A percentile compares a stretch with the other conserved stretches of the same genome.
Evolutionary conservation across 73 alveolate genomes (phyloP).

Genomic region (Paramecium biaurelia): DNA sequence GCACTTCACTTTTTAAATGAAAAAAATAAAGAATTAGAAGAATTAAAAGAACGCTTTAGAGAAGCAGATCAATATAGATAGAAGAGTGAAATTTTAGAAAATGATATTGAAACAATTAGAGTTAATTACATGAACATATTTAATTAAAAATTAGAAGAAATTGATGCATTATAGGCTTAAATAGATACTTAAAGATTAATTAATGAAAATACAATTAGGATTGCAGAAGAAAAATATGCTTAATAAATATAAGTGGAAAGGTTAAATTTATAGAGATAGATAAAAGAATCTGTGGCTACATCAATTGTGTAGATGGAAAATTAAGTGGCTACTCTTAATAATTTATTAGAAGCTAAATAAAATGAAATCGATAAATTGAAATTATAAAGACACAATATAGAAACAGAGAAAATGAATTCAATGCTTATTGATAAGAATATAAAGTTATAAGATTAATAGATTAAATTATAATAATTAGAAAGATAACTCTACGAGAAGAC

Average conservation of each 20-base stretch:
- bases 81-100: not conserved
- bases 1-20: conserved; percentile 44
- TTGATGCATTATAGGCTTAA: not conserved
- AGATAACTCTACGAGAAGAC: conserved; percentile 27
- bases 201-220: conserved; percentile 15
- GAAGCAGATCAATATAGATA: conserved; percentile 10
- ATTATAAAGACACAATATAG: conserved; percentile 21
- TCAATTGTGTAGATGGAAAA: conserved; percentile 40
- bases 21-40: conserved; percentile 30
- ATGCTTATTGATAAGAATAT: conserved; percentile 14
- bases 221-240: conserved; percentile 27
- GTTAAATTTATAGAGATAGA: not conserved
- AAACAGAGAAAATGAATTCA: conserved; percentile 37
- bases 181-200: conserved; percentile 24
- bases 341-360: conserved; percentile 48
- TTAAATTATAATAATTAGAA: not conserved
- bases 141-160: conserved; percentile 21
- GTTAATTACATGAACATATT: not conserved
- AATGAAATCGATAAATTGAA: conserved; percentile 38
- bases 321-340: conserved; percentile 4
- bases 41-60: not conserved
- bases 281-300: conserved; percentile 30
- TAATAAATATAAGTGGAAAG: not conserved
- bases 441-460: not conserved
- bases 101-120: conserved; percentile 20